Evolutionary conservation across 2,329 filamentous ascomycete genomes (phyloP), one percentile per base, ranked within the genome.

Genomic region (Aureobasidium uvarum): DNA sequence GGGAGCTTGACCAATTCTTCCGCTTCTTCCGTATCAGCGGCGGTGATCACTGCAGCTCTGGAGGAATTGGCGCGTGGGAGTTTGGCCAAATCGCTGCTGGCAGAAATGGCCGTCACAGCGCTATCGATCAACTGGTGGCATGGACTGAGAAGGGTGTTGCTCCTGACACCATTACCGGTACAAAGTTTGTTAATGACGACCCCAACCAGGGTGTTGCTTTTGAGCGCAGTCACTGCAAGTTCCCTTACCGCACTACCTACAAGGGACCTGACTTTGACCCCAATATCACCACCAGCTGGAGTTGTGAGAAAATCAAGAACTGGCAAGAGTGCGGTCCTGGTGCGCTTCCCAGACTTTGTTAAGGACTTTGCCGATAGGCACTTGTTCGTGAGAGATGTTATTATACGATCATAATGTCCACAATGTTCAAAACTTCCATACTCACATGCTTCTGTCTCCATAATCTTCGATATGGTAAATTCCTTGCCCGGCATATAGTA

Each of bases 21-120:
- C 79, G 83, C 56, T 81, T 78, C 72, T 85, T 85, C 75, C 77
- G 77, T 36, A 81, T 81, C 72, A 80, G 71, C 66, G 84, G 83
- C 7, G 82, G 83, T 74, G 76, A 72, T 1, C 84, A 85, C 71
- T 86, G 83, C 70, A 67, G 78, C 80, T 68, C 70, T 1, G 80
- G 80, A 43, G 80, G 79, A 6, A 73, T 76, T n/a, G 77, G 80
- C 46, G 75, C 80, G 3, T 76, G 78, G 69, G 76, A 75, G 67
- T 76, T 83, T 68, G 77, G 75, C 68, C 66, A 80, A 73, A 71
- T 72, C 67, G 64, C 66, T 10, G 68, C 62, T 25, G 72, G 72
- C 8, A 65, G 68, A 31, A 58, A 66, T 16, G 69, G 67, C 43
- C 72, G 77, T 41, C 74, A 80, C 67, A 83, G 84, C 69, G 79